Evolutionary conservation across 192 early-diverging fungal species (phyloP), one percentile per base, ranked within the genome.

Genomic region (Jimgerdemannia lactiflua): DNA sequence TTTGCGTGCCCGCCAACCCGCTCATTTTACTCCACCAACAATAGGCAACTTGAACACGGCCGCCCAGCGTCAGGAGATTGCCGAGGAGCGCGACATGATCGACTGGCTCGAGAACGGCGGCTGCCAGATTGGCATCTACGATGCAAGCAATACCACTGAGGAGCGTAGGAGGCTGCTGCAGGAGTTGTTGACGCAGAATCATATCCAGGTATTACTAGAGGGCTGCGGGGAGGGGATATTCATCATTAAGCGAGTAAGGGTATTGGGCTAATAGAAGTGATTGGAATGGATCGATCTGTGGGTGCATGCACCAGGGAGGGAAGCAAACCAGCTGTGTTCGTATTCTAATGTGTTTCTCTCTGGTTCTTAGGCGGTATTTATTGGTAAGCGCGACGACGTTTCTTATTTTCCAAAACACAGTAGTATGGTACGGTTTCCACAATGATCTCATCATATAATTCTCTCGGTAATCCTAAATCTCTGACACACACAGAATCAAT

Each of bases 91-190:
- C 76, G 93, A 92, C 71, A 90, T 93, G 83, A 77, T n/a, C n/a
- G n/a, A 83, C 39, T 93, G 90, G 85, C 84, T 94, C 43, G 83
- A 87, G 10, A 74, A 65, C 3, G 91, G 90, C 39, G 88, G 88
- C 49, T 92, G 92, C 0, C 93, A 95, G 70, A 88, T 93, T 64
- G 93, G 89, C 3, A 93, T 95, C 64, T 91, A 90, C 78, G 93
- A 95, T 74, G 92, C 89, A 17, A 91, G 90, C 69, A 92, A 93
- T 70, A 85, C 90, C 11, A 91, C 89, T 39, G 91, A 89, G 71
- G 89, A 81, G 29, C 78, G 89, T 41, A 87, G 92, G 4, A 83
- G 82, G 42, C 82, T 87, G 67, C 81, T 93, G 54, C n/a, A n/a
- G n/a, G n/a, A n/a, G n/a, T n/a, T n/a, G n/a, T n/a, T n/a, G n/a